Base-by-base conservation (phyloP, 192 early-diverging fungal genomes). In the Paraglomus brasilianum region DNA sequence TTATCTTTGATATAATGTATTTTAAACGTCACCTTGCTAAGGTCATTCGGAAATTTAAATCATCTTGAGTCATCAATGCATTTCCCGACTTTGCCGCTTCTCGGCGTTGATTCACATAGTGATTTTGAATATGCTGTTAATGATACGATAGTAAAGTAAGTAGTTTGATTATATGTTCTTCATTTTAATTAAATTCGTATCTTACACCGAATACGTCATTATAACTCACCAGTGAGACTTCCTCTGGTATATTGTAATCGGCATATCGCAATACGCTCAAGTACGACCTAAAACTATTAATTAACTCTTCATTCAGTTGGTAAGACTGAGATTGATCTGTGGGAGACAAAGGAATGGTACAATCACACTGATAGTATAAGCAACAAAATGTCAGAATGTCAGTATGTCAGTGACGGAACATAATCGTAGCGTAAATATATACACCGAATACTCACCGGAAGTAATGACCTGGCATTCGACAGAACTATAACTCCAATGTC, bases 391-490 rank as follows among this genome's bases (percentile, higher is more conserved):
- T 13, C 44, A 46, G 53, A 59, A 71, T 41, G 19, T 19, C 15
- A 19, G 49, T 50, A 17, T 50, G 49, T 19, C 19, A 5, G 8
- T 7, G 2, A 58, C 65, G 72, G 65, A 30, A 56, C 9, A 10
- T 58, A n/a, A 8, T 30, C n/a, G 5, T 61, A 63, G 22, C 69
- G 36, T 8, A 47, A 66, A 66, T 70, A 21, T 50, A 61, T 15
- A 61, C 74, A 73, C 30, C 75, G 45, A 24, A 41, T 42, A 64
- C 75, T 77, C 77, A 84, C 85, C 36, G 85, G 87, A 22, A 92
- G 70, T 49, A 92, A 78, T 40, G 89, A 88, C 62, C 88, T 92
- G 15, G 85, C 87, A 17, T 73, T 65, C 13, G 89, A 91, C 14
- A 92, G 68, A 14, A 87, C 78, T 24, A 92, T 74, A 2, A 88